Evolutionary conservation across 768 basidiomycete genomes (phyloP), one percentile per base, ranked within the genome.

Genomic region (Hemileccinum impolitum): DNA sequence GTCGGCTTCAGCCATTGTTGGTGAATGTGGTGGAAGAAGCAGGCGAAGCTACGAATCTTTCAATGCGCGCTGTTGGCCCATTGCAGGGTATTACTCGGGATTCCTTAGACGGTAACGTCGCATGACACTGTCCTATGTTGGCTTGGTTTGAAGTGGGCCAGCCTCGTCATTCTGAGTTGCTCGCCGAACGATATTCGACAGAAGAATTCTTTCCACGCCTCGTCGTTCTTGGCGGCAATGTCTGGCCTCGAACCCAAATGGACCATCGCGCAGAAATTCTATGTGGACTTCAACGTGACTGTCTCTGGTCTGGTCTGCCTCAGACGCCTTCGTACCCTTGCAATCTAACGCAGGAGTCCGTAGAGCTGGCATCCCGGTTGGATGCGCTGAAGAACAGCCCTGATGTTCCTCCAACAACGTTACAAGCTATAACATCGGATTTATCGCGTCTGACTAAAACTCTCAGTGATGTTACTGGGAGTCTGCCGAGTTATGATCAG

Each of bases 401-500:
- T 9, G 54, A 65, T 26, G 50, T 62, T n/a, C 45, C 70, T 8
- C 52, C 65, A 26, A 72, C 73, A n/a, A 58, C 52, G 13, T 35
- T 82, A 3, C 72, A 77, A 47, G 68, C 63, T 15, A 54, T 86
- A 8, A 69, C 80, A 3, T 52, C 70, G 9, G 78, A 79, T 36
- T 64, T 85, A 17, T 76, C 82, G 4, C 79, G 77, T 51, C 64
- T 89, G 38, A 72, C 79, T 38, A 90, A 84, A 58, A 72, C 71
- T 19, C 73, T 91, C 15, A 71, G 75, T 6, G 85, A 83, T 61
- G 87, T 84, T 6, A 80, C 78, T 9, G 75, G 76, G 7, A 80
- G 76, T 49, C 68, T 92, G 39, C 84, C 88, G 4, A 71, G 76
- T 34, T 89, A 88, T 60, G 87, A 90, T 64, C 88, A 86, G 60